phyloP scores from a whole-genome alignment of 2,329 filamentous ascomycete species.

The Onygenales sp. region DNA sequence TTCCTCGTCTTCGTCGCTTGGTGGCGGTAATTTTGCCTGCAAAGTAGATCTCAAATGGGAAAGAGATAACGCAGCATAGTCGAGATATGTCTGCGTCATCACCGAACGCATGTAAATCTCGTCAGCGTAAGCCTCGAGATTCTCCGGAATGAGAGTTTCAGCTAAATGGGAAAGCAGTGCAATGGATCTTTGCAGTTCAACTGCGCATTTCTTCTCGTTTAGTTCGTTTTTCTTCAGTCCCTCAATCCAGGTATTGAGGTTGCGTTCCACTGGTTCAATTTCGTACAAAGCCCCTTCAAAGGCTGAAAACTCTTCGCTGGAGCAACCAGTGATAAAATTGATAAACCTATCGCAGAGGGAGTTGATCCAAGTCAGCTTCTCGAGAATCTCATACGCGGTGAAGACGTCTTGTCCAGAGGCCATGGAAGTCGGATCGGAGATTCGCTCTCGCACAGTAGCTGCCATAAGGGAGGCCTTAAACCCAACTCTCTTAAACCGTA shows the following conservation, averaged over 20 bases:
- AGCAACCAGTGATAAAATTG: conserved; percentile 68
- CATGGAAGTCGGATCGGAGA: conserved; percentile 59
- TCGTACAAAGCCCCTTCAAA: conserved; percentile 78
- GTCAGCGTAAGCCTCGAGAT: conserved; percentile 65
- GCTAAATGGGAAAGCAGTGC: conserved; percentile 79
- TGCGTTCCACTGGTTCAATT: conserved; percentile 81
- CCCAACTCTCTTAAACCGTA: conserved; percentile 76
- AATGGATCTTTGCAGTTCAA: conserved; percentile 73
- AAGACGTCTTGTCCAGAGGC: conserved; percentile 66
- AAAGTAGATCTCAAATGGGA: conserved; percentile 56
- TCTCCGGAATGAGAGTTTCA: conserved; percentile 65
- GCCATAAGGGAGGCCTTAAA: conserved; percentile 80
- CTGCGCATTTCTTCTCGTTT: conserved; percentile 71
- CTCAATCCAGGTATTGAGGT: conserved; percentile 81
- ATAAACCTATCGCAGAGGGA: conserved; percentile 78
- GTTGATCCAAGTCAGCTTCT: conserved; percentile 76
- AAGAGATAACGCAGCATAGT: conserved; percentile 63
- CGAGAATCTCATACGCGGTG: conserved; percentile 68
- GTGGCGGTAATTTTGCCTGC: conserved; percentile 51
- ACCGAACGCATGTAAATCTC: conserved; percentile 67
- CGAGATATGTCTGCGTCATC: conserved; percentile 71
- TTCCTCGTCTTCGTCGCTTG: conserved; percentile 60
- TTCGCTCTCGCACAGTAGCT: conserved; percentile 67
- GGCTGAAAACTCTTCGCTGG: conserved; percentile 64
- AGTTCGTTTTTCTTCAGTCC: conserved; percentile 73